phyloP scores from a whole-genome alignment of 169 alveolate genomes.

The Plasmodium inui region DNA sequence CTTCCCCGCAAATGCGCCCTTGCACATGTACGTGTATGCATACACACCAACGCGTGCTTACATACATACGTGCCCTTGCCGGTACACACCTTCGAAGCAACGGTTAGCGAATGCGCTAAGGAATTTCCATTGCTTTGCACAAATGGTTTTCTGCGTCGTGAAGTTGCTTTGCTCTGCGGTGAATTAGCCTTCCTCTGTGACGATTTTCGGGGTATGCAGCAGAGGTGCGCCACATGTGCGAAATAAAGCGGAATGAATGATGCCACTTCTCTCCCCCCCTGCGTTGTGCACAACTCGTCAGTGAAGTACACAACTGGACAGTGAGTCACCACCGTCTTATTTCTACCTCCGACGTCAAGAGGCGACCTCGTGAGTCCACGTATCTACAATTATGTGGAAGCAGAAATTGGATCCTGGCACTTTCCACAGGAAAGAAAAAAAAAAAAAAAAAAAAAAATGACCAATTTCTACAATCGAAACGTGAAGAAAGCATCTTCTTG shows the following conservation, averaged over 20 bases:
- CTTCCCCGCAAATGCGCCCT: neutral
- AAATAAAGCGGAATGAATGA: neutral
- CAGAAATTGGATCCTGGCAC: neutral
- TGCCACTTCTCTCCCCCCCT: neutral
- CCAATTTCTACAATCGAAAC: neutral
- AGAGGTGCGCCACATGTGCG: constrained; percentile 16
- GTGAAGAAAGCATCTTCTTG: neutral
- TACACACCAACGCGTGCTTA: neutral
- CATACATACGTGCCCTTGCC: neutral
- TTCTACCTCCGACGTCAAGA: neutral
- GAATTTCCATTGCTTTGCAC: neutral
- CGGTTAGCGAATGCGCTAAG: neutral
- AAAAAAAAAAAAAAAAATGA: constrained; percentile 1
- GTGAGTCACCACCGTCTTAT: neutral
- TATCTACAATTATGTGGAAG: neutral
- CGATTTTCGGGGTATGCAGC: constrained; percentile 2
- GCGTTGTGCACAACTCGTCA: neutral
- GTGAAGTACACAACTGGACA: neutral
- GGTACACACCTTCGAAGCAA: neutral
- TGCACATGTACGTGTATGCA: neutral
- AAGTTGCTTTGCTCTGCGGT: neutral
- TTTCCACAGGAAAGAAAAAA: neutral
- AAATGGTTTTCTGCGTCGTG: neutral
- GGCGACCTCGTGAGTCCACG: neutral
- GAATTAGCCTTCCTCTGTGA: neutral